These are phyloP conservation scores for Firmiana major DNA, from an alignment of 345 rosid species.

Conservation along the genomic window DNA sequence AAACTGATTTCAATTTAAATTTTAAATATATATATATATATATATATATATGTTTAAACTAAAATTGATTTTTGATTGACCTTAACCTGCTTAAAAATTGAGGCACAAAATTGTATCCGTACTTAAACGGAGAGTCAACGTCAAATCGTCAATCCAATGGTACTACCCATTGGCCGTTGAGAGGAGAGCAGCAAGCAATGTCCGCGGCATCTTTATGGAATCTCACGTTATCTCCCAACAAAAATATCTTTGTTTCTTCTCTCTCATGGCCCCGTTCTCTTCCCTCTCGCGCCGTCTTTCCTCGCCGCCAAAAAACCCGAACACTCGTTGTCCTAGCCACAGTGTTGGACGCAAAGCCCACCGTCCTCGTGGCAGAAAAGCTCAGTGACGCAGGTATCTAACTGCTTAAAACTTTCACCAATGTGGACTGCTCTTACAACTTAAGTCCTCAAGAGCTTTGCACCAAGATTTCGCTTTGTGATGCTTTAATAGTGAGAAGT, in stretches of 20 bases:
- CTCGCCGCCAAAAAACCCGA: background rate
- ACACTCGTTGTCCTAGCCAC: conserved; percentile 2
- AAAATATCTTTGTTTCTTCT: background rate
- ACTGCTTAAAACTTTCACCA: conserved; percentile 33
- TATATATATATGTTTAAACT: too few relatives aligned
- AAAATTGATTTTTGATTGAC: too few relatives aligned
- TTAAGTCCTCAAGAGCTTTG: conserved; percentile 48
- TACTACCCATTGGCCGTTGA: background rate
- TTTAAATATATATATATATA: too few relatives aligned
- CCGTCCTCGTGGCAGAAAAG: conserved; percentile 51
- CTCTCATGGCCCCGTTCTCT: conserved; percentile 13
- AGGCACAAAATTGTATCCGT: background rate
- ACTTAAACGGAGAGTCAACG: background rate
- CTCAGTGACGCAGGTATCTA: conserved; percentile 44
- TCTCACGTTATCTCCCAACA: conserved; percentile 4
- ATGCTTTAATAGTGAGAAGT: conserved; percentile 53
- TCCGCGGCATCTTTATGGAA: conserved; percentile 10
- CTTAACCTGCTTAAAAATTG: too few relatives aligned
- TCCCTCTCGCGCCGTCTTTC: conserved; percentile 2
- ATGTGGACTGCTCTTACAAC: conserved; percentile 54
- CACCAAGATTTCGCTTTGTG: conserved; percentile 54
- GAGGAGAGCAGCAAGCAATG: background rate
- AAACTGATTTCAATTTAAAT: too few relatives aligned
- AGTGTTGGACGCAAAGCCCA: conserved; percentile 31
- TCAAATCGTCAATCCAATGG: background rate